Evolutionary conservation across 2,329 filamentous ascomycete species (phyloP).

Genomic region (Diaporthe sp.): DNA sequence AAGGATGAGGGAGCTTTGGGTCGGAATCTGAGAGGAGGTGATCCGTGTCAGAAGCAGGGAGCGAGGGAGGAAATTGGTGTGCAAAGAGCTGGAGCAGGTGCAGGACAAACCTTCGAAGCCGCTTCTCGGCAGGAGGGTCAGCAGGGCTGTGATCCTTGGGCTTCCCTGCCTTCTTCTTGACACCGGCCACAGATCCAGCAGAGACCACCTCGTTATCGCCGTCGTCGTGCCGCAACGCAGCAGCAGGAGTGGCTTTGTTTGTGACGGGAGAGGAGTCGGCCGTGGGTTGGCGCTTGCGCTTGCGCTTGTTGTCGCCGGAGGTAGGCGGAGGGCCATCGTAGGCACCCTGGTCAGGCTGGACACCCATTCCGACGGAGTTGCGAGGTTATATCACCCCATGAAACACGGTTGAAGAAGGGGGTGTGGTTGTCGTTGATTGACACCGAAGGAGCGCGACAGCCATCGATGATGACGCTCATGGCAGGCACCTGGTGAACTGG

Average conservation of each 20-base stretch:
- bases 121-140: constrained; percentile 22
- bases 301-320: constrained; percentile 11
- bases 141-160: neutral
- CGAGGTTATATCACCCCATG: neutral
- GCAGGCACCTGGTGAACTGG: neutral
- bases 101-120: constrained; percentile 32
- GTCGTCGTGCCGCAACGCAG: neutral
- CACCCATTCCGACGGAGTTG: constrained; percentile 5
- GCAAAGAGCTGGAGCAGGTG: too few species aligned
- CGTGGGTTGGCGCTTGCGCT: neutral
- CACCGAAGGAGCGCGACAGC: neutral
- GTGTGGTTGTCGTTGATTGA: neutral
- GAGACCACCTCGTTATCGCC: neutral
- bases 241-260: neutral
- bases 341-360: constrained; percentile 27
- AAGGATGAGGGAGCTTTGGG: constrained; percentile 51
- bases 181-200: neutral
- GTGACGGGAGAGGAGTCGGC: neutral
- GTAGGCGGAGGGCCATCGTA: neutral
- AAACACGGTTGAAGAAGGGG: neutral
- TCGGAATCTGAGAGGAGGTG: constrained; percentile 44
- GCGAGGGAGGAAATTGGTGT: too few species aligned
- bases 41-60: neutral
- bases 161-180: constrained; percentile 27
- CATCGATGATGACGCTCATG: neutral